phyloP scores from a whole-genome alignment of 495 filamentous ascomycete species.

The Cercophora newfieldiana region DNA sequence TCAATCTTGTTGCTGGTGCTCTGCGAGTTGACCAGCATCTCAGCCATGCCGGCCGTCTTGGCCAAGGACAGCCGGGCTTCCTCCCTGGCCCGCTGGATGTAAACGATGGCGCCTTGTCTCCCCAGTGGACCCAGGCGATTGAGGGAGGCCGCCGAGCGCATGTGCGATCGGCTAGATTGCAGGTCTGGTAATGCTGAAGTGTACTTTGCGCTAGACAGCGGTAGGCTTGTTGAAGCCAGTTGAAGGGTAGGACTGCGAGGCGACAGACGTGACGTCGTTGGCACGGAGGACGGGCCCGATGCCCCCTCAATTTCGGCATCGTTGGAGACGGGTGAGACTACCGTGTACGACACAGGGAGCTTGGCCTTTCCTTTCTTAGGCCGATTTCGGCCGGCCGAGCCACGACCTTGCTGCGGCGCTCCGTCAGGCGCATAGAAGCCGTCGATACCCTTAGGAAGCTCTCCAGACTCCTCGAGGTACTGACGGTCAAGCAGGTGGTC shows the following conservation, averaged over 20 bases:
- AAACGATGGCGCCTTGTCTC: conserved; percentile 40
- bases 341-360: conserved; percentile 25
- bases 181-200: conserved; percentile 23
- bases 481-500: conserved; percentile 78
- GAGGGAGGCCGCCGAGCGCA: conserved; percentile 33
- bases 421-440: conserved; percentile 62
- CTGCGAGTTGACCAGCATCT: conserved; percentile 60
- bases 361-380: conserved; percentile 20
- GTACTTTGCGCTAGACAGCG: background rate
- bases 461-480: conserved; percentile 63
- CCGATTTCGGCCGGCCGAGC: conserved; percentile 10
- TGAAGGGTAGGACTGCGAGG: too few species aligned
- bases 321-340: conserved; percentile 23
- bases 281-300: conserved; percentile 20
- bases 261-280: background rate
- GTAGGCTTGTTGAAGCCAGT: background rate
- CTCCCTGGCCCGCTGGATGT: conserved; percentile 37
- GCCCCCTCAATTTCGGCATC: conserved; percentile 30
- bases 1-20: conserved; percentile 63
- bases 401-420: background rate
- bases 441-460: conserved; percentile 72
- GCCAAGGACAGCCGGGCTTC: conserved; percentile 27
- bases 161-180: conserved; percentile 1
- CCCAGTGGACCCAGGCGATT: conserved; percentile 42
- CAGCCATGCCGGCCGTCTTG: conserved; percentile 43